Percentiles rank a stretch among this genome's conserved stretches.
These are phyloP conservation scores for Colletotrichum sp. DNA, from an alignment of 2,329 filamentous ascomycete genomes.

Conservation along the genomic window DNA sequence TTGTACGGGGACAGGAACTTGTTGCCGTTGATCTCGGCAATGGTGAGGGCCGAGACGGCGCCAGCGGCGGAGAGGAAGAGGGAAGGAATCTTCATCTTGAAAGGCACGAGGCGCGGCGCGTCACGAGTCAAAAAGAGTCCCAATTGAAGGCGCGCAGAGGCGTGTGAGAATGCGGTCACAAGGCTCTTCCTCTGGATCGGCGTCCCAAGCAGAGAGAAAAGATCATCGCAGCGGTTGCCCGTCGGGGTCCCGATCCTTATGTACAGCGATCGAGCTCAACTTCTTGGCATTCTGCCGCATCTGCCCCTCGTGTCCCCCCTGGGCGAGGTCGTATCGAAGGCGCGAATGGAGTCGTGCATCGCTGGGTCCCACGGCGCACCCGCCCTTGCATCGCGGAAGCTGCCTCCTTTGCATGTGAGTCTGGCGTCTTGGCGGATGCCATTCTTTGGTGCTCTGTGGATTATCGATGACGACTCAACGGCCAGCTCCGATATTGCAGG, in stretches of 20 bases:
- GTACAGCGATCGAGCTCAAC: neutral
- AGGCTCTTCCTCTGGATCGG: slow-evolving; percentile 1
- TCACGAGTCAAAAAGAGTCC: neutral
- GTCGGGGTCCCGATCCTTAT: neutral
- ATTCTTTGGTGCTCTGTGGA: neutral
- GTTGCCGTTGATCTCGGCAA: slow-evolving; percentile 70
- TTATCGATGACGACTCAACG: neutral
- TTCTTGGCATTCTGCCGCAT: neutral
- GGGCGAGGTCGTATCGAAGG: neutral
- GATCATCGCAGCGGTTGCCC: neutral
- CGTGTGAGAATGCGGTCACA: neutral
- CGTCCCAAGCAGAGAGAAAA: slow-evolving; percentile 5
- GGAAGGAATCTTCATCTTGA: slow-evolving; percentile 34
- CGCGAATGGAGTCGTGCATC: neutral
- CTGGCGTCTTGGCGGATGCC: neutral
- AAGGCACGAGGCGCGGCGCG: neutral
- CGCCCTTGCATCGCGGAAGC: slow-evolving; percentile 16
- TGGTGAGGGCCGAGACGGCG: slow-evolving; percentile 47
- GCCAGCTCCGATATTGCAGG: slow-evolving; percentile 14
- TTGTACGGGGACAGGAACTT: slow-evolving; percentile 66
- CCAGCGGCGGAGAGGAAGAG: slow-evolving; percentile 31
- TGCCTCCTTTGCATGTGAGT: slow-evolving; percentile 5
- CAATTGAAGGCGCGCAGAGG: neutral
- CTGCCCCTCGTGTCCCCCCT: neutral
- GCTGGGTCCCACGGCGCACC: slow-evolving; percentile 2